Conservation (phyloP, 202 grass and related monocot genomes). For the Brachypodium distachyon region DNA sequence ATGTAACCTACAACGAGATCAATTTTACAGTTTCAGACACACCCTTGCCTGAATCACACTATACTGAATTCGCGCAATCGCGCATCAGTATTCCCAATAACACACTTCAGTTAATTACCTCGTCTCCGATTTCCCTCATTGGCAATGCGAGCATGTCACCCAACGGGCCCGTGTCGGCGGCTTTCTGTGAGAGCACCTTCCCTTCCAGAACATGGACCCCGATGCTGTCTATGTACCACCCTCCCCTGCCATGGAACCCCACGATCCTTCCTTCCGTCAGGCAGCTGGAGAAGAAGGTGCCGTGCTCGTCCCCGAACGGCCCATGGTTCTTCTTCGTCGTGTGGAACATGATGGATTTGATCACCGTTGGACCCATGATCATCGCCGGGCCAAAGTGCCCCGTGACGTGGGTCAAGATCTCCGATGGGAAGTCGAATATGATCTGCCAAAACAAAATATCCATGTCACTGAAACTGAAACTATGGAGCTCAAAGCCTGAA, state of each 20-base stretch:
- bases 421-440: slow-evolving; percentile 69
- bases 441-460: slow-evolving; percentile 30
- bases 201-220: slow-evolving; percentile 88
- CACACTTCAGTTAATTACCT: slow-evolving; percentile 16
- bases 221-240: slow-evolving; percentile 77
- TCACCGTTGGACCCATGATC: slow-evolving; percentile 71
- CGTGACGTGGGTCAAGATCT: slow-evolving; percentile 80
- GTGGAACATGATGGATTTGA: slow-evolving; percentile 85
- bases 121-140: slow-evolving; percentile 42
- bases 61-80: no score
- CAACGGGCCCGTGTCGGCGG: slow-evolving; percentile 7
- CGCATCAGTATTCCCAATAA: not conserved
- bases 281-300: slow-evolving; percentile 79
- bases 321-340: slow-evolving; percentile 76
- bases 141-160: slow-evolving; percentile 33
- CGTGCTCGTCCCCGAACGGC: slow-evolving; percentile 77
- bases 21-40: not conserved
- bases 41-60: not conserved
- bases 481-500: not conserved
- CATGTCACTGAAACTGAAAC: not conserved
- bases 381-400: slow-evolving; percentile 67
- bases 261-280: slow-evolving; percentile 61
- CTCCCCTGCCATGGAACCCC: slow-evolving; percentile 69
- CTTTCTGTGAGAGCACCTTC: slow-evolving; percentile 46
- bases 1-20: slow-evolving; percentile 40